These are phyloP conservation scores for Claviceps sp. DNA, from an alignment of 2,329 filamentous ascomycete species.

Conservation along the genomic window DNA sequence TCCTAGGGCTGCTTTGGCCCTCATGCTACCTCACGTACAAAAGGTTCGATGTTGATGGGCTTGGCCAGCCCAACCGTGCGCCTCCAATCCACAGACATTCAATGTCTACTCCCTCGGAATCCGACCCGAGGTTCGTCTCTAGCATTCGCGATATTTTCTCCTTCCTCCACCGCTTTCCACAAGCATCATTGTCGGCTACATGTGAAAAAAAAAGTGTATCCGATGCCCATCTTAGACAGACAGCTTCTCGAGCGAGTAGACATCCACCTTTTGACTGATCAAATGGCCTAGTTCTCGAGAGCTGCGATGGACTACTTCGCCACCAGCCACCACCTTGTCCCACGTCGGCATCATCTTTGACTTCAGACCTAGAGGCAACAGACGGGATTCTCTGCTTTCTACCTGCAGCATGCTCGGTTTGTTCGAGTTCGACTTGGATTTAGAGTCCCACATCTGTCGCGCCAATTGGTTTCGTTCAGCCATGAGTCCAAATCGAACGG, in stretches of 20 bases:
- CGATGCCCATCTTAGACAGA: slow-evolving; percentile 35
- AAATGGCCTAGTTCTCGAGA: slow-evolving; percentile 63
- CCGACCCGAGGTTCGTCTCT: background rate
- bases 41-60: background rate
- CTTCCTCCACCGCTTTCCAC: background rate
- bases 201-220: background rate
- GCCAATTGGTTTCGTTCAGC: slow-evolving; percentile 19
- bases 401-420: slow-evolving; percentile 30
- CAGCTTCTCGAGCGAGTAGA: slow-evolving; percentile 74
- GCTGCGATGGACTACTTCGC: slow-evolving; percentile 57
- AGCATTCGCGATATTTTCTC: background rate
- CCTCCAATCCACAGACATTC: background rate
- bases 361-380: slow-evolving; percentile 65
- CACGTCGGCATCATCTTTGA: slow-evolving; percentile 34
- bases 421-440: slow-evolving; percentile 13
- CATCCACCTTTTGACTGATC: slow-evolving; percentile 64
- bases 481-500: slow-evolving; percentile 44
- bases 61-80: background rate
- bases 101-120: background rate
- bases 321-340: slow-evolving; percentile 51
- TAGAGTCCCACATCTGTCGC: slow-evolving; percentile 17
- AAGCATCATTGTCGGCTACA: background rate
- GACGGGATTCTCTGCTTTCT: slow-evolving; percentile 29
- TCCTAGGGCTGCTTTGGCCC: background rate
- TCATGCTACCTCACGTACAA: background rate